Percentiles rank a stretch among this genome's conserved stretches.
phyloP scores from a whole-genome alignment of 371 early-diverging fungal genomes.

The Thermomucor indicae-seudaticae region DNA sequence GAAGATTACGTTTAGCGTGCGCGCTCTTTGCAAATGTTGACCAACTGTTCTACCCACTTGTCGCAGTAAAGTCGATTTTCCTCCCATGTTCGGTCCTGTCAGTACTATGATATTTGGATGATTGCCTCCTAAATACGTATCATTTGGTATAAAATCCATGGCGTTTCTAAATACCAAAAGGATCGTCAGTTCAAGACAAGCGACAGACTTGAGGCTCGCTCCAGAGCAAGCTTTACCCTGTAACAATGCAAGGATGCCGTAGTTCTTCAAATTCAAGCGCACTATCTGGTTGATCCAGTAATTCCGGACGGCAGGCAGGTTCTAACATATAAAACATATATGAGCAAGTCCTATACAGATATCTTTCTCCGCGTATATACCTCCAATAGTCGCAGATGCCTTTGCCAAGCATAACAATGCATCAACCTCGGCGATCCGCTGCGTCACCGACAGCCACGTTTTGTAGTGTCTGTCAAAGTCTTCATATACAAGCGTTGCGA shows the following conservation, averaged over 20 bases:
- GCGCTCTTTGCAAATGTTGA: too few relatives aligned
- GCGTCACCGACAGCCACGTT: slow-evolving; percentile 69
- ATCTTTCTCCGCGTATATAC: slow-evolving; percentile 13
- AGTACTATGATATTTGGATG: slow-evolving; percentile 84
- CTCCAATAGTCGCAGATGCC: slow-evolving; percentile 68
- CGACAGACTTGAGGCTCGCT: not conserved
- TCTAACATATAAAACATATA: slow-evolving; percentile 21
- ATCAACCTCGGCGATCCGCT: slow-evolving; percentile 85
- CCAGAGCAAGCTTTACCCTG: slow-evolving; percentile 38
- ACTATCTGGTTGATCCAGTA: slow-evolving; percentile 54
- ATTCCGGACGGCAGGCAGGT: slow-evolving; percentile 78
- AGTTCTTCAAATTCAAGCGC: slow-evolving; percentile 76
- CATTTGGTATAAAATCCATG: slow-evolving; percentile 93
- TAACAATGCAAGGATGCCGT: slow-evolving; percentile 83
- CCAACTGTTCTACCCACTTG: too few relatives aligned
- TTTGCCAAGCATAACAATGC: slow-evolving; percentile 81
- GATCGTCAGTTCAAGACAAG: slow-evolving; percentile 1
- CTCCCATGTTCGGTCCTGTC: slow-evolving; percentile 98
- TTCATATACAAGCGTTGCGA: slow-evolving; percentile 67
- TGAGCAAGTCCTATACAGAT: not conserved
- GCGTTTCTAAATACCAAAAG: slow-evolving; percentile 21
- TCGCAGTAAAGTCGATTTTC: slow-evolving; percentile 95
- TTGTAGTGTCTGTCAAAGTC: slow-evolving; percentile 77
- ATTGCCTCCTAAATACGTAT: slow-evolving; percentile 73
- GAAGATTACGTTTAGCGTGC: too few relatives aligned